Base-by-base conservation (phyloP, 805 yeast genomes). In the Metschnikowia koreensis region DNA sequence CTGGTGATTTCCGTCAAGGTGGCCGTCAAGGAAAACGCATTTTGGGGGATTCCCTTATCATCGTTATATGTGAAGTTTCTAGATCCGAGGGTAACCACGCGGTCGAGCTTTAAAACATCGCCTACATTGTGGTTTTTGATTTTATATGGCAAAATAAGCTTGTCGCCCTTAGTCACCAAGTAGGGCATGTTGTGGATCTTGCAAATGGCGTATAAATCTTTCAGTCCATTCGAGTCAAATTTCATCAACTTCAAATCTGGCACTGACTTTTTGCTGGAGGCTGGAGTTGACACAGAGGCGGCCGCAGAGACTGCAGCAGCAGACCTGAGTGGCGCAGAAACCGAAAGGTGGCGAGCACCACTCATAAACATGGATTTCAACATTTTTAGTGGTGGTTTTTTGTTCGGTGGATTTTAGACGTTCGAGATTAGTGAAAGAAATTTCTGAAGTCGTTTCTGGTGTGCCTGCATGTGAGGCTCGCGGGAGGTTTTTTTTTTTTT, bases 151-250 rank as follows among this genome's bases (percentile, higher is more conserved):
- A 94, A 69, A 26, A 83, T 79, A 47, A 94, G 80, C 58, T 77
- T 80, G 68, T 94, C 99, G 22, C 99, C 99, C 59, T 85, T 82
- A 27, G 98, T 91, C 15, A 94, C 94, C 55, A 94, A 74, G 64
- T 89, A 91, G 41, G 94, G 89, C 69, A 90, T 83, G 68, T 86
- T 82, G 73, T 90, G 94, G 38, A 94, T 80, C 60, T 82, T 83
- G 58, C 93, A 79, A 8, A 89, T 77, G 43, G 98, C 98, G 65
- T 90, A 94, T 33, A 93, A 70, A 55, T 81, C 81, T 41, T 63
- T 57, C 29, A 65, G 64, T 2, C 71, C 77, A 54, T 81, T 81
- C 46, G 84, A 81, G 49, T 86, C 83, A 47, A 82, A 78, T 63
- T 85, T 89, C 54, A 91, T 72, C 2, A 89, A 84, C 0, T 82